phyloP scores from a whole-genome alignment of 106 monocot species.

The Gastrodia elata region DNA sequence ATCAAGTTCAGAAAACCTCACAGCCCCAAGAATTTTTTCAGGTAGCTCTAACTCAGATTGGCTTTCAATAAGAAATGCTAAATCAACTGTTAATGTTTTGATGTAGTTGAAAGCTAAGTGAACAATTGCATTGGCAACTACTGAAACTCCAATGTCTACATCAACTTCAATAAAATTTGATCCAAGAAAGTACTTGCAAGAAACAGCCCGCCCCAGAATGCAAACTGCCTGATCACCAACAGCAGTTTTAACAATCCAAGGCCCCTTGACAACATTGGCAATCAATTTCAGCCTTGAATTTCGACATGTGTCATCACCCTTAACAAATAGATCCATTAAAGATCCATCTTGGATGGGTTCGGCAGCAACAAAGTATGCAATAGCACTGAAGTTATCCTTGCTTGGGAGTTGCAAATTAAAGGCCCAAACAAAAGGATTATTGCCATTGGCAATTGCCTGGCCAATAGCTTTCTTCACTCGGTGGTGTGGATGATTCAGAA shows the following conservation, averaged over 20 bases:
- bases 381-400: conserved; percentile 78
- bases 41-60: conserved; percentile 80
- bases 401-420: conserved; percentile 84
- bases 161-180: conserved; percentile 72
- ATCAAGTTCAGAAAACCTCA: conserved; percentile 73
- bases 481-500: conserved; percentile 52
- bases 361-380: conserved; percentile 63
- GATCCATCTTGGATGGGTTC: conserved; percentile 55
- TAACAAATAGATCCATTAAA: conserved; percentile 76
- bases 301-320: conserved; percentile 71
- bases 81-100: conserved; percentile 71
- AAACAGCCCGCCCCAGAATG: conserved; percentile 69
- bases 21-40: conserved; percentile 76
- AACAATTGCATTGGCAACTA: conserved; percentile 90
- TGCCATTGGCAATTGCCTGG: conserved; percentile 30
- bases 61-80: conserved; percentile 89
- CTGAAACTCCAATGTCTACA: conserved; percentile 79
- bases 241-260: conserved; percentile 91
- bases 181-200: conserved; percentile 67
- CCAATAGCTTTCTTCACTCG: conserved; percentile 73
- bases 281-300: conserved; percentile 95
- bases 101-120: conserved; percentile 91
- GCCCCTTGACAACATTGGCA: conserved; percentile 84
- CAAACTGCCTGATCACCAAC: conserved; percentile 97
- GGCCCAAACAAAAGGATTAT: conserved; percentile 72